These are phyloP conservation scores for Calendula officinalis DNA, from an alignment of 129 eudicot genomes.

Conservation along the genomic window DNA sequence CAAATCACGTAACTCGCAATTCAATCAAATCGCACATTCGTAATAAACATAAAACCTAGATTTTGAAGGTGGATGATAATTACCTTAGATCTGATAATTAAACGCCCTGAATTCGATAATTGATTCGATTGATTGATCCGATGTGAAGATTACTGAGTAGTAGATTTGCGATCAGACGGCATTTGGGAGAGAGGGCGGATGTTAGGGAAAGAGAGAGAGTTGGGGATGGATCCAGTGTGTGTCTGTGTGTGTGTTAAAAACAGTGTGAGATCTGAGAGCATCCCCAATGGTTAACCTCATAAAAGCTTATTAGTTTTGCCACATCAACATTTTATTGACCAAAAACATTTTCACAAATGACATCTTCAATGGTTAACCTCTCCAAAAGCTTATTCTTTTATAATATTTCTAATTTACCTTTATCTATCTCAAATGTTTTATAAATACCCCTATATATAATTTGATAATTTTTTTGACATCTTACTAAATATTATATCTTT, in stretches of 20 bases:
- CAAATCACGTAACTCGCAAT: constrained; percentile 13
- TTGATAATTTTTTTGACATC: too few relatives aligned
- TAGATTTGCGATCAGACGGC: constrained; percentile 22
- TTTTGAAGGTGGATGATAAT: constrained; percentile 8
- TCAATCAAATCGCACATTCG: constrained; percentile 8
- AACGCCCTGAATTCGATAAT: constrained; percentile 7
- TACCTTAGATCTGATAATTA: constrained; percentile 21
- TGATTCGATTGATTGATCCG: constrained; percentile 11
- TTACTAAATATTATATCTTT: too few relatives aligned
- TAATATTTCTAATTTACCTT: too few relatives aligned
- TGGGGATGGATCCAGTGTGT: constrained; percentile 20
- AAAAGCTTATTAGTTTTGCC: too few relatives aligned
- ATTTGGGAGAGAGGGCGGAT: constrained; percentile 19
- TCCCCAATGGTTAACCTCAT: too few relatives aligned
- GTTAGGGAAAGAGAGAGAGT: constrained; percentile 4
- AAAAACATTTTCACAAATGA: too few relatives aligned
- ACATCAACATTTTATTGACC: too few relatives aligned
- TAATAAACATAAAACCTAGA: constrained; percentile 18
- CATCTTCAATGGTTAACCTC: too few relatives aligned
- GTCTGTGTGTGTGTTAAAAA: constrained; percentile 22
- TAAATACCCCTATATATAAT: too few relatives aligned
- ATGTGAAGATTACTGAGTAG: constrained; percentile 16
- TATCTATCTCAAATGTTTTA: too few relatives aligned
- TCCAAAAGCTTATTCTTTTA: too few relatives aligned
- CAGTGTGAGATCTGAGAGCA: constrained; percentile 33